Evolutionary conservation across 1,284 basidiomycete genomes (phyloP), one percentile per base, ranked within the genome.

Genomic region (Sporisorium sorghi): DNA sequence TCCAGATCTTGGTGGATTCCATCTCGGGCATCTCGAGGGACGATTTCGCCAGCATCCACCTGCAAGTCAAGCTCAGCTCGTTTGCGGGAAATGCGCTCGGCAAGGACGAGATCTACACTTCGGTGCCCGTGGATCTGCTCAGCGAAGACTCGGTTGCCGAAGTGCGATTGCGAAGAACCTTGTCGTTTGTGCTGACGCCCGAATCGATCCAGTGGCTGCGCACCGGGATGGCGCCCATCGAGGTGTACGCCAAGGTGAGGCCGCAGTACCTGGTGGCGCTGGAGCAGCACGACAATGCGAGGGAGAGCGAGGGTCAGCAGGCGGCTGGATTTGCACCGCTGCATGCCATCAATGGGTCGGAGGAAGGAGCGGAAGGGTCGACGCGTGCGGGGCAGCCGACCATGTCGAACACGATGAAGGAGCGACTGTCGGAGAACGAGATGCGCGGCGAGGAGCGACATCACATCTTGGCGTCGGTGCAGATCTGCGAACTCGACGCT

Each of bases 401-500:
- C 17, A 42, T 68, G 56, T 58, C 58, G 1, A 64, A 71, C 17
- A 63, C 72, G 32, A 57, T 78, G 42, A 66, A 76, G 37, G 79
- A 75, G 85, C 66, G 77, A 51, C 51, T 84, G 93, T 91, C 90
- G 93, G 35, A 97, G 85, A 93, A 89, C 33, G 94, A 97, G 79
- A 93, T 97, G 77, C 89, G 96, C n/a, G 89, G 90, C 10, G 90
- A 93, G 69, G 92, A 97, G 84, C 86, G 87, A 26, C 95, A 99
- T 85, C 94, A 98, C 81, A 90, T 97, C 17, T 90, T 93, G 2
- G 91, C 91, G 8, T 92, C 90, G 86, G 85, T 97, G 35, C 91
- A 94, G 81, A 88, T 99, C 49, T 91, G 90, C 82, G 95, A 99
- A 85, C 88, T 99, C 33, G 90, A 89, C 26, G 89, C 91, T 5